These are phyloP conservation scores for Lipomyces yamadae DNA, from an alignment of 805 yeast species.

Conservation along the genomic window DNA sequence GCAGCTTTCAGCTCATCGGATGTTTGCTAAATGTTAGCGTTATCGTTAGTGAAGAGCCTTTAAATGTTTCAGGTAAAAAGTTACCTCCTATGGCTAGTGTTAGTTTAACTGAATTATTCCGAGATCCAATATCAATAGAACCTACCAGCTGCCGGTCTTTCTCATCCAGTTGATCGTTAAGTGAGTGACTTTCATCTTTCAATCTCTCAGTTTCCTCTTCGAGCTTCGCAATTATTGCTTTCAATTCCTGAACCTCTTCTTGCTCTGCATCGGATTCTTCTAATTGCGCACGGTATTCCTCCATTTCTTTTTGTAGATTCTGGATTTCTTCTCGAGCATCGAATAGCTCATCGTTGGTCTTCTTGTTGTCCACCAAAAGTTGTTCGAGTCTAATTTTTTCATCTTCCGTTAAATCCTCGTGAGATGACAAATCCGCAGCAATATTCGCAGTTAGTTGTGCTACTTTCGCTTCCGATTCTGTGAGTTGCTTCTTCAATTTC, in stretches of 20 bases:
- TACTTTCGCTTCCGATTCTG: slow-evolving; percentile 25
- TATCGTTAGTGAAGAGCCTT: background rate
- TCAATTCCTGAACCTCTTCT: slow-evolving; percentile 15
- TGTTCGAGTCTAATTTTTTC: slow-evolving; percentile 21
- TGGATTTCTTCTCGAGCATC: slow-evolving; percentile 27
- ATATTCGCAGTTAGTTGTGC: slow-evolving; percentile 19
- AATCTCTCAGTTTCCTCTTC: slow-evolving; percentile 26
- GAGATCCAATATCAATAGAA: background rate
- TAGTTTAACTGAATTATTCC: background rate
- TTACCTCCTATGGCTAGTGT: slow-evolving; percentile 4
- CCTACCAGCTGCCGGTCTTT: slow-evolving; percentile 13
- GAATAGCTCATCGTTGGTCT: slow-evolving; percentile 12
- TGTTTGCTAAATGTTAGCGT: background rate
- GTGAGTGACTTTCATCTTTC: slow-evolving; percentile 20
- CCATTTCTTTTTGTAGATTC: slow-evolving; percentile 32
- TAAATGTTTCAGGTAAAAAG: background rate
- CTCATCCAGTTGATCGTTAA: slow-evolving; percentile 17
- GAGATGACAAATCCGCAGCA: slow-evolving; percentile 9
- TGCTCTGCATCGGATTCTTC: slow-evolving; percentile 33
- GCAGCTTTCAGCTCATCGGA: slow-evolving; percentile 19
- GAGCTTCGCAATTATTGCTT: slow-evolving; percentile 18
- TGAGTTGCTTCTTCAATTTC: slow-evolving; percentile 23
- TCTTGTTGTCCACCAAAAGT: slow-evolving; percentile 20
- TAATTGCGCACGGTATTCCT: slow-evolving; percentile 28
- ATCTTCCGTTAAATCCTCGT: slow-evolving; percentile 17